These are phyloP conservation scores for Rosa chinensis DNA, from an alignment of 306 rosid genomes.

Conservation along the genomic window DNA sequence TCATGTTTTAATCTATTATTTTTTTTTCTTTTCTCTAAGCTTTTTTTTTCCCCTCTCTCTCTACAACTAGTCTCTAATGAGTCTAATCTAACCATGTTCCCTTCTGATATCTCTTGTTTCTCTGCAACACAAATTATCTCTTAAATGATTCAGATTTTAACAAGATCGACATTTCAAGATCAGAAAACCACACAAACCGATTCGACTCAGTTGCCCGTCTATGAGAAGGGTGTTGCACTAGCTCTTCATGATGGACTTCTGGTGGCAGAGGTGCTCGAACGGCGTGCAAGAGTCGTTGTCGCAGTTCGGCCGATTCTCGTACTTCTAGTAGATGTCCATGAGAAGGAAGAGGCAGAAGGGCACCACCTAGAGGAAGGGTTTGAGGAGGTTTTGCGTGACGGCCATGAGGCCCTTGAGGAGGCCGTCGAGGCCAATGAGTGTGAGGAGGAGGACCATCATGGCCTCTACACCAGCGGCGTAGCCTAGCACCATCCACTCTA, in stretches of 20 bases:
- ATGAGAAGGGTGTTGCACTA: slow-evolving; percentile 58
- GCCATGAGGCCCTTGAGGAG: slow-evolving; percentile 87
- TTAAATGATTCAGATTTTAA: background rate
- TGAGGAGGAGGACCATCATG: slow-evolving; percentile 87
- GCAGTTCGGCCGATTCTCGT: no score
- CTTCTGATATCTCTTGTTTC: no score
- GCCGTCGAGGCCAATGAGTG: slow-evolving; percentile 80
- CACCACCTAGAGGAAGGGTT: slow-evolving; percentile 86
- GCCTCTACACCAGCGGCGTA: slow-evolving; percentile 97
- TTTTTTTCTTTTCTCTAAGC: no score
- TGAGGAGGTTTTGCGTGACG: slow-evolving; percentile 80
- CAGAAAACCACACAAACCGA: background rate
- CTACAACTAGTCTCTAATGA: no score
- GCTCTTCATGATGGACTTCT: no score
- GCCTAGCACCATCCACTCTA: slow-evolving; percentile 94
- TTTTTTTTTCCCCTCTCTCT: no score
- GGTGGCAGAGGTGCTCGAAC: no score
- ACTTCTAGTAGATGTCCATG: slow-evolving; percentile 37
- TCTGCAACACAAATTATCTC: background rate
- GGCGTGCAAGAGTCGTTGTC: no score
- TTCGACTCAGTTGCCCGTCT: slow-evolving; percentile 55
- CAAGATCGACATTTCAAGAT: background rate
- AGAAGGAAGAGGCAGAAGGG: slow-evolving; percentile 28
- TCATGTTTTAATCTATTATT: no score
- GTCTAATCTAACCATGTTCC: no score